phyloP scores from a whole-genome alignment of 1,139 yeast genomes.

The Meyerozyma elateridarum region DNA sequence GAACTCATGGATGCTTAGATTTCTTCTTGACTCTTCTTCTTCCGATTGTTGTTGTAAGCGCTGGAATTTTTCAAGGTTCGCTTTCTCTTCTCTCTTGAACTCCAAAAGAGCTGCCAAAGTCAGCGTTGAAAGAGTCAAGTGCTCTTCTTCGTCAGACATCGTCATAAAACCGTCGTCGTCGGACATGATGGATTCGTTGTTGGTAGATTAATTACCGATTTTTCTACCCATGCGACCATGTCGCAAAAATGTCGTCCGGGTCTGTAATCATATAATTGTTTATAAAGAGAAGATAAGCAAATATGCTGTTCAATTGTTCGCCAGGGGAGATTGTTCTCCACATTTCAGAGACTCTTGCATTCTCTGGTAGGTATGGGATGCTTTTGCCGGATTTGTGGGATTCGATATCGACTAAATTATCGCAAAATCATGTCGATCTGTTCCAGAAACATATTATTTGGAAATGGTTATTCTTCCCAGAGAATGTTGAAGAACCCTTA shows the following conservation, averaged over 20 bases:
- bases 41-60: constrained; percentile 58
- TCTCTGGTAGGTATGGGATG: constrained; percentile 34
- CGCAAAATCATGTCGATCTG: constrained; percentile 20
- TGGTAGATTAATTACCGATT: not conserved
- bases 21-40: constrained; percentile 32
- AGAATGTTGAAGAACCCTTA: constrained; percentile 12
- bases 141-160: constrained; percentile 41
- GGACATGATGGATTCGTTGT: not conserved
- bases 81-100: constrained; percentile 63
- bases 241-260: constrained; percentile 4
- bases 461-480: constrained; percentile 36
- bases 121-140: constrained; percentile 53
- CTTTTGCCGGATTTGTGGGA: constrained; percentile 30
- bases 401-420: constrained; percentile 17
- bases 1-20: constrained; percentile 54
- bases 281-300: constrained; percentile 4
- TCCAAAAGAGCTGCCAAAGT: constrained; percentile 76
- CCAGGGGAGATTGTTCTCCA: constrained; percentile 23
- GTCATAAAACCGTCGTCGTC: constrained; percentile 6
- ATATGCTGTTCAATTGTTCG: constrained; percentile 18
- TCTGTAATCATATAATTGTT: constrained; percentile 15
- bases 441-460: constrained; percentile 36
- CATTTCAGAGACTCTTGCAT: constrained; percentile 28
- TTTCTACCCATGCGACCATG: constrained; percentile 7
- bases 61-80: constrained; percentile 55